phyloP scores from a whole-genome alignment of 306 rosid species.

The Prunus davidiana region DNA sequence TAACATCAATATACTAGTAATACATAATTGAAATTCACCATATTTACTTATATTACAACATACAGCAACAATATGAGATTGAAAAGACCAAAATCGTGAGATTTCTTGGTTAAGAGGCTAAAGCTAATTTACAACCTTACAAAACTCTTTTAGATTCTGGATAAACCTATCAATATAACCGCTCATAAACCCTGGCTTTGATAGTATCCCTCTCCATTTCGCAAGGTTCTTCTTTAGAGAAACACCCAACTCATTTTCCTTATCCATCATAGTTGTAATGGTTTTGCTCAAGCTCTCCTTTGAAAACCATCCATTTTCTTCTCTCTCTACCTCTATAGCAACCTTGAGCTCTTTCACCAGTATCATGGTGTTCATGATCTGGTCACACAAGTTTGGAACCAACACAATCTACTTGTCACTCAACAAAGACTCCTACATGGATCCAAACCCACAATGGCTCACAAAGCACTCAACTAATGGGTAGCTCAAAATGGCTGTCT shows the following conservation, averaged over 20 bases:
- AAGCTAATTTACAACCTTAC: too few species aligned
- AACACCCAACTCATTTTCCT: conserved; percentile 24
- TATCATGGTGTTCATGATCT: conserved; percentile 30
- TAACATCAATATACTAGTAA: too few species aligned
- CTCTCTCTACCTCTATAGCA: conserved; percentile 36
- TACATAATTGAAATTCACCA: too few species aligned
- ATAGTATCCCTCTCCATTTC: conserved; percentile 23
- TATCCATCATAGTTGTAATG: conserved; percentile 36
- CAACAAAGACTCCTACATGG: too few species aligned
- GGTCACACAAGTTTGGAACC: too few species aligned
- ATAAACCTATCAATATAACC: conserved; percentile 32
- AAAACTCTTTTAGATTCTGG: neutral
- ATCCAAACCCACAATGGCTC: neutral
- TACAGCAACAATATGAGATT: too few species aligned
- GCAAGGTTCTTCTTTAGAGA: conserved; percentile 30
- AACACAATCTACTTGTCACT: too few species aligned
- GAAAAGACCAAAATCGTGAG: too few species aligned
- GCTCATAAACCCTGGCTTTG: conserved; percentile 9
- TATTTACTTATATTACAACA: too few species aligned
- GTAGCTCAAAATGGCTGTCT: too few species aligned
- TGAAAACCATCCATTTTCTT: conserved; percentile 27
- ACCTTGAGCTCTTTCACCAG: conserved; percentile 35
- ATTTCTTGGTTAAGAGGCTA: too few species aligned
- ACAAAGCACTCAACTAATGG: too few species aligned
- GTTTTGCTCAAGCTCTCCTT: conserved; percentile 39